These are phyloP conservation scores for Candida ipomoeae DNA, from an alignment of 805 yeast species.

Conservation along the genomic window DNA sequence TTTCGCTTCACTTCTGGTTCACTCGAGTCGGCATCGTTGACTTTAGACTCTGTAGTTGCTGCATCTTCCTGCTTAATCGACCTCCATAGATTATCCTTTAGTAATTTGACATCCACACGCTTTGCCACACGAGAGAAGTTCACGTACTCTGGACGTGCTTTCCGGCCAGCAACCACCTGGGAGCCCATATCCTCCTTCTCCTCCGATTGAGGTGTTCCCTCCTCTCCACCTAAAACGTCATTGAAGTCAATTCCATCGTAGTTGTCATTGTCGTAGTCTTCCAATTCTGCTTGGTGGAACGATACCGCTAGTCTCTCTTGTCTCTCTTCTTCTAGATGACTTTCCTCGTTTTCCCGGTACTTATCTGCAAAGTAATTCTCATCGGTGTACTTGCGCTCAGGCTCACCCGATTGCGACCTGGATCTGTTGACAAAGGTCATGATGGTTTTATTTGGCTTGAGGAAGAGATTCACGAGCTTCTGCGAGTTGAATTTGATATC, in stretches of 20 bases:
- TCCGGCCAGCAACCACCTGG: constrained; percentile 21
- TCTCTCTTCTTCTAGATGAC: constrained; percentile 26
- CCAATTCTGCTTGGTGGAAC: constrained; percentile 39
- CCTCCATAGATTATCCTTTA: constrained; percentile 76
- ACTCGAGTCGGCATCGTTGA: constrained; percentile 11
- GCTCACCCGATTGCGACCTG: constrained; percentile 4
- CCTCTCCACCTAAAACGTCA: constrained; percentile 35
- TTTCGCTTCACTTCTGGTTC: constrained; percentile 26
- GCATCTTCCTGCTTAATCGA: constrained; percentile 33
- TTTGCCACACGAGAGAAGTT: constrained; percentile 71
- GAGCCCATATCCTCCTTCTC: constrained; percentile 14
- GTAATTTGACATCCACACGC: constrained; percentile 65
- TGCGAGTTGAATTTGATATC: constrained; percentile 71
- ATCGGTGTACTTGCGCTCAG: constrained; percentile 43
- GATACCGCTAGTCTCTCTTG: constrained; percentile 34
- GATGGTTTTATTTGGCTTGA: constrained; percentile 56
- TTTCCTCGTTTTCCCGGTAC: constrained; percentile 37
- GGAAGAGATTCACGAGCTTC: constrained; percentile 60
- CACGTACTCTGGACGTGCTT: constrained; percentile 39
- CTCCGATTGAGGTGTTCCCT: constrained; percentile 11
- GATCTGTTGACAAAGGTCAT: constrained; percentile 17
- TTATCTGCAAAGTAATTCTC: constrained; percentile 71
- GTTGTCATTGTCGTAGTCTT: constrained; percentile 35
- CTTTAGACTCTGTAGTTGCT: constrained; percentile 6
- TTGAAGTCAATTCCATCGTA: constrained; percentile 41